A percentile compares a stretch with the other conserved stretches of the same genome.
Conservation (phyloP, 2,329 filamentous ascomycete species). For the Pestalotiopsis sp. region DNA sequence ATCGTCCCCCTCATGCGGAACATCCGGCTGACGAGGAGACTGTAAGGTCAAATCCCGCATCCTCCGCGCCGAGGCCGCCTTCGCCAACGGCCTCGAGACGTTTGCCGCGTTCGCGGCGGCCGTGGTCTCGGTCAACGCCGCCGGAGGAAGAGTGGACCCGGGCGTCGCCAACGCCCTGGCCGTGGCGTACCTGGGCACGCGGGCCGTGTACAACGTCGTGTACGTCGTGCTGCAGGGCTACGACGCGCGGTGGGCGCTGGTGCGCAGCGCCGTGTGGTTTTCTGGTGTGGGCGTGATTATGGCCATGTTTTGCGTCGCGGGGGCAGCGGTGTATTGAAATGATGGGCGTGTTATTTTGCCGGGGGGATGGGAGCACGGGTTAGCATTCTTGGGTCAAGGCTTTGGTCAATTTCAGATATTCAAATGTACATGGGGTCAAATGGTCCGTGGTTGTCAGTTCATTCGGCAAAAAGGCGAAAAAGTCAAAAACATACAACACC, state of each 20-base stretch:
- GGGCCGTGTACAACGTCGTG: constrained; percentile 18
- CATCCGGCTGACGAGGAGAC: too few species aligned
- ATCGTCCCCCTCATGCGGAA: too few species aligned
- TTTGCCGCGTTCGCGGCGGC: constrained; percentile 19
- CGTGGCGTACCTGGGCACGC: constrained; percentile 16
- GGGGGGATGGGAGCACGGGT: background rate
- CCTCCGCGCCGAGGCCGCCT: constrained; percentile 20
- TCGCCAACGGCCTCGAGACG: constrained; percentile 22
- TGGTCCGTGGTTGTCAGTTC: background rate
- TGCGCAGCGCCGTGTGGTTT: constrained; percentile 18
- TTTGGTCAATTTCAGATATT: background rate
- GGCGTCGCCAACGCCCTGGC: constrained; percentile 16
- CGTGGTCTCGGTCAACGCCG: constrained; percentile 16
- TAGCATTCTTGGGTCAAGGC: background rate
- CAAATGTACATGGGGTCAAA: background rate
- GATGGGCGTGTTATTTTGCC: background rate
- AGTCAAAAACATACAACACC: background rate
- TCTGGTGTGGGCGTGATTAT: constrained; percentile 17
- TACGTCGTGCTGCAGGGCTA: constrained; percentile 20
- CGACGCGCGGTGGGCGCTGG: constrained; percentile 18
- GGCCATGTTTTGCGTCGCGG: constrained; percentile 17
- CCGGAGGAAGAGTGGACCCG: constrained; percentile 3
- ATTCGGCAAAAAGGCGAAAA: background rate
- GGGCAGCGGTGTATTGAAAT: constrained; percentile 13
- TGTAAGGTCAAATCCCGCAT: constrained; percentile 21